Evolutionary conservation across 1,284 basidiomycete species (phyloP), one percentile per base, ranked within the genome.

Genomic region (Boletus putidus): DNA sequence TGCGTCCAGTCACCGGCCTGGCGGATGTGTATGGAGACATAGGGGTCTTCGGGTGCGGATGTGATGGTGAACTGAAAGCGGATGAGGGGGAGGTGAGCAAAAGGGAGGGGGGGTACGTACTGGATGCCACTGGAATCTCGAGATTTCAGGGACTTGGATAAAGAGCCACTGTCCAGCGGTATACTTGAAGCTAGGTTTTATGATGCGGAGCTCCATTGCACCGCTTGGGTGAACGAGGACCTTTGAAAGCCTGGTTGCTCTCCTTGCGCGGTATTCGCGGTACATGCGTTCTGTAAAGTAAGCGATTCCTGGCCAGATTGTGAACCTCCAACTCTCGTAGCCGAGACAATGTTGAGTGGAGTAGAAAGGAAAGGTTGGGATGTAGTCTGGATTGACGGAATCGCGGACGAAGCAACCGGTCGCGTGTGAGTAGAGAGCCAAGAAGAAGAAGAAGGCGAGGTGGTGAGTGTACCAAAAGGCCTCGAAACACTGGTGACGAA

Each of bases 401-500:
- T 94, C 91, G 58, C 94, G 91, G 53, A 96, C 94, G 75, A 96
- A 96, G 75, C 93, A 96, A 20, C 93, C 94, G 55, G 89, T 92
- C 6, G 94, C 92, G 73, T 96, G 93, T 11, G 91, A 82, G 76
- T 91, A 94, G 52, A 95, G 82, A 31, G 84, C 89, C 61, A 94
- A 80, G 87, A 93, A 91, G 79, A 93, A 94, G 80, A 94, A 93
- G 80, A 93, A 92, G 12, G 92, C 92, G 47, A 94, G 83, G 68
- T 94, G 92, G 65, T 94, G 92, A 25, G 92, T 94, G 75, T 93
- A 94, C 93, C 92, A 95, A 79, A 96, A 96, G 1, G 85, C 91
- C 74, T 96, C 93, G 73, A 94, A 95, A 77, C 87, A 91, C 75
- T 94, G 91, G 61, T 84, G 73, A 65, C 92, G 88, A 63, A 96